These are phyloP conservation scores for Nakataea oryzae DNA, from an alignment of 2,329 filamentous ascomycete species.

Conservation along the genomic window DNA sequence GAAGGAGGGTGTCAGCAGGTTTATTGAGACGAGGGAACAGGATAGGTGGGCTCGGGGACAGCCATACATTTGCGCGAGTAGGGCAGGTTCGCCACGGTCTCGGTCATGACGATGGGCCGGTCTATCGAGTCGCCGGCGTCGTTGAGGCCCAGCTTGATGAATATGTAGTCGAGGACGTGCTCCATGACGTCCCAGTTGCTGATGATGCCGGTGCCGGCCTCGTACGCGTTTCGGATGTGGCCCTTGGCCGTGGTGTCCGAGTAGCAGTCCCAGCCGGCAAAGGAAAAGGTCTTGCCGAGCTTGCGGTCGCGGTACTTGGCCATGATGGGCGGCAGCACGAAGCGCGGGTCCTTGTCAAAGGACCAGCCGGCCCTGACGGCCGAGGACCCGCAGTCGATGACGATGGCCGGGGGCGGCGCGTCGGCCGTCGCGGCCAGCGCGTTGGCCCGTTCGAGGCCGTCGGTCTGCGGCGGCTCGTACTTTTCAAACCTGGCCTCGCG, in stretches of 20 bases:
- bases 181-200: constrained; percentile 99
- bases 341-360: constrained; percentile 71
- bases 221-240: constrained; percentile 84
- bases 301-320: constrained; percentile 94
- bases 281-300: constrained; percentile 80
- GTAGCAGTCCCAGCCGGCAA: constrained; percentile 87
- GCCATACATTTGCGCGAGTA: constrained; percentile 82
- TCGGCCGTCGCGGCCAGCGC: constrained; percentile 31
- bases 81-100: constrained; percentile 80
- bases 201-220: constrained; percentile 80
- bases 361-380: constrained; percentile 91
- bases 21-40: neutral
- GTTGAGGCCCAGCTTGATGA: constrained; percentile 86
- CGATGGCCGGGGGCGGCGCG: constrained; percentile 57
- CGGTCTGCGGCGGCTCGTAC: constrained; percentile 40
- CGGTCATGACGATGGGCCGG: constrained; percentile 87
- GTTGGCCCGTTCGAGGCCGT: constrained; percentile 63
- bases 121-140: constrained; percentile 64
- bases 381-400: constrained; percentile 96
- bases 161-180: constrained; percentile 85
- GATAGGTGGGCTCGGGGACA: neutral
- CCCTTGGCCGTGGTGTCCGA: constrained; percentile 86
- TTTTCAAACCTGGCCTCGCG: constrained; percentile 53
- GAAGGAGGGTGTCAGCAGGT: neutral
- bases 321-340: constrained; percentile 81